Base-by-base conservation (phyloP, 768 basidiomycete genomes). In the Suillus cothurnatus region DNA sequence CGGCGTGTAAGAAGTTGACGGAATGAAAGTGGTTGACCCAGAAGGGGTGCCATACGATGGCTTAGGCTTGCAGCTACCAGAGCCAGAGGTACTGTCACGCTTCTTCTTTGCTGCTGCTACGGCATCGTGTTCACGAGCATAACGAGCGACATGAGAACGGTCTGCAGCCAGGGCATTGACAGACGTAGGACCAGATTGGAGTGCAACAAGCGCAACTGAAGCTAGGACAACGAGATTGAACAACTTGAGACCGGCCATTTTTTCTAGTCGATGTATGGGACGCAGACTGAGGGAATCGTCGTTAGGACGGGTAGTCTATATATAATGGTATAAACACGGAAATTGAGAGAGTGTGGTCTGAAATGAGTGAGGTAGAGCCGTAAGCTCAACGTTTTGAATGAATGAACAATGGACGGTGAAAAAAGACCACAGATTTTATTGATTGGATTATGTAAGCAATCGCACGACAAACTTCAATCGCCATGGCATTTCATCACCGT, bases 191-290 rank as follows among this genome's bases (percentile, higher is more conserved):
- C 72, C 80, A 63, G 84, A 81, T 7, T 86, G 82, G 68, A 80
- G 79, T 56, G 84, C 80, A 66, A 91, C 65, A 67, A 92, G 70
- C 26, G 87, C 84, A 61, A 93, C 71, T 31, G 87, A 79, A 19
- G 85, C 79, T 47, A 92, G 66, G 26, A 89, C 84, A 61, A 92
- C 32, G 66, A 92, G 75, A 71, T 83, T 84, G 71, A 90, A 71
- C 57, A 90, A 71, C 67, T 84, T 88, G 64, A 77, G 50, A 57
- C 81, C 71, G 50, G 85, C 81, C 85, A 87, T 87, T 57, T 50
- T 38, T 61, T 47, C 5, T 23, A 12, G 47, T 12, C n/a, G n/a
- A 14, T 47, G 57, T 55, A 14, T 3, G 23, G 69, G 65, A 62
- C 61, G 67, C 57, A 64, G 49, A 49, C 28, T 28, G 49, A 6